A percentile compares a stretch with the other conserved stretches of the same genome.
Conservation (phyloP, 1,284 basidiomycete species). For the Gomphus sp. region DNA sequence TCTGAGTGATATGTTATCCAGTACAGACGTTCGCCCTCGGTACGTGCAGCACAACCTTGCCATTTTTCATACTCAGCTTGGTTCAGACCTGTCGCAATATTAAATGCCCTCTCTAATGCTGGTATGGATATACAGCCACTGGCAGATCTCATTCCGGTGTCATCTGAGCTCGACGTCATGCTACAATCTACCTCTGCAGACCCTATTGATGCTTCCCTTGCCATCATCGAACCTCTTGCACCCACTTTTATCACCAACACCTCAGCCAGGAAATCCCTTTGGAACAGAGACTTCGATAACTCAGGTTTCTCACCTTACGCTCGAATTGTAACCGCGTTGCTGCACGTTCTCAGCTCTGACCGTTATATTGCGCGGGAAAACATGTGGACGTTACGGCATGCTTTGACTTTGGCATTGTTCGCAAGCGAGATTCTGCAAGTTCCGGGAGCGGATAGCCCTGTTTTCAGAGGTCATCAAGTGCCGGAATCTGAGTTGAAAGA, state of each 20-base stretch:
- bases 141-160: constrained; percentile 44
- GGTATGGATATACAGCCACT: constrained; percentile 29
- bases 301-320: constrained; percentile 55
- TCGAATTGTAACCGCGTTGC: constrained; percentile 50
- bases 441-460: constrained; percentile 35
- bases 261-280: constrained; percentile 8
- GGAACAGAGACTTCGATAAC: constrained; percentile 27
- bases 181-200: constrained; percentile 37
- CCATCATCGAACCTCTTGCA: constrained; percentile 55
- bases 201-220: constrained; percentile 47
- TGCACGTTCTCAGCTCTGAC: constrained; percentile 53
- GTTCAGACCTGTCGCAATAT: constrained; percentile 39
- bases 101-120: constrained; percentile 26
- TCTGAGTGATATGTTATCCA: constrained; percentile 32
- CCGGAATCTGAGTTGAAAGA: constrained; percentile 30
- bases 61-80: neutral
- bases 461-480: constrained; percentile 34
- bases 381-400: constrained; percentile 55
- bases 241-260: constrained; percentile 28
- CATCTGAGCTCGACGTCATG: constrained; percentile 36
- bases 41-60: constrained; percentile 19
- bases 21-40: constrained; percentile 32
- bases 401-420: constrained; percentile 49
- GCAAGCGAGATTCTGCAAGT: constrained; percentile 47
- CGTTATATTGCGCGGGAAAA: constrained; percentile 51